Evolutionary conservation across 2,329 filamentous ascomycete genomes (phyloP), one percentile per base, ranked within the genome.

Genomic region (Arthrobotrys megalospora): DNA sequence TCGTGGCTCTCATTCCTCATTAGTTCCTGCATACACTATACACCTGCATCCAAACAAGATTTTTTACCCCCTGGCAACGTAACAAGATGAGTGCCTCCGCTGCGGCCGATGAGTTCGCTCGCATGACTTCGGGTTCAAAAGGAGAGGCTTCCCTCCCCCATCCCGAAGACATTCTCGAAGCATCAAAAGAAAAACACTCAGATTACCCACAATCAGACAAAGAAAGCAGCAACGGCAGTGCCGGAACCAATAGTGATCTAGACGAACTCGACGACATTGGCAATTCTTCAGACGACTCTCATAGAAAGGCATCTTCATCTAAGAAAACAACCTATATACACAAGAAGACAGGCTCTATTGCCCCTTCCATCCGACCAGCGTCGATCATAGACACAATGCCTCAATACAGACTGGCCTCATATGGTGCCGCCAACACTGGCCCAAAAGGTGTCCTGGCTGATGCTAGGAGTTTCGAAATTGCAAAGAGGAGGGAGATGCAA

Each of bases 401-500:
- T 79, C 76, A 79, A 65, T 79, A 60, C 48, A 73, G 76, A 65
- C 52, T 73, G 34, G 67, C 64, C 11, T 79, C 76, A 38, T 79
- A 79, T 52, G 76, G 76, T 36, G 62, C 76, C 10, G 69, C 76
- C 64, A 79, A 79, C 64, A 79, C 76, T 0, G 92, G 92, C 60
- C 92, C 93, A 81, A 95, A 95, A 86, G 92, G 92, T 79, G 92
- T 95, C 84, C 94, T 95, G 82, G 92, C 92, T 82, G 92, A 95
- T 83, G 92, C 92, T 38, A 88, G 92, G 82, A 90, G 90, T 82
- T 95, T 91, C 84, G 91, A 93, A 85, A 87, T 89, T 82, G 91
- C 91, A 16, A 87, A 88, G 55, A 63, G 64, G 47, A 68, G 70
- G 36, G 76, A 79, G 50, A 41, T 66, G 12, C 76, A 75, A n/a